phyloP scores from a whole-genome alignment of 2,329 filamentous ascomycete species.

The Pestalotiopsis fici region DNA sequence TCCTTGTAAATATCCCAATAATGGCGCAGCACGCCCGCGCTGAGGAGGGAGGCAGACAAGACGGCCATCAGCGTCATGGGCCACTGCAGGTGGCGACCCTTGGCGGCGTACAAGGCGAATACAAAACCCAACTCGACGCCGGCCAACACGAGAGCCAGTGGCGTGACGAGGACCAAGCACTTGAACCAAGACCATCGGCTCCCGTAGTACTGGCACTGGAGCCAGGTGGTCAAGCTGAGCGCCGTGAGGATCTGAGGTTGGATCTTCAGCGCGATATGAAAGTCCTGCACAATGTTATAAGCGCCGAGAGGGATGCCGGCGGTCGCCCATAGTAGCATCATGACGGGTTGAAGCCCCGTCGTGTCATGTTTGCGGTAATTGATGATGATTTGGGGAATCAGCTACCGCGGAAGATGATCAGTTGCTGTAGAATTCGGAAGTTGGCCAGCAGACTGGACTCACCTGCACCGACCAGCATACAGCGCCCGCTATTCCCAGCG shows the following conservation, averaged over 20 bases:
- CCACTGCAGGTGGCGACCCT: conserved; percentile 51
- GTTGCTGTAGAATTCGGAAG: neutral
- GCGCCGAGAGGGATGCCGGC: conserved; percentile 21
- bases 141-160: conserved; percentile 57
- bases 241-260: conserved; percentile 44
- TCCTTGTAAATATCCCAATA: conserved; percentile 71
- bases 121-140: conserved; percentile 61
- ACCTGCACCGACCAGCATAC: conserved; percentile 69
- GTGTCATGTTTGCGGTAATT: conserved; percentile 69
- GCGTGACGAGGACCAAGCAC: neutral
- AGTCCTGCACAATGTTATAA: conserved; percentile 43
- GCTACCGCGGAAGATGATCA: conserved; percentile 34
- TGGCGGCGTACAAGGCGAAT: conserved; percentile 52
- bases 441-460: conserved; percentile 13
- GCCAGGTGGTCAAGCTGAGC: conserved; percentile 44
- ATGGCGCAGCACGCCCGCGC: conserved; percentile 66
- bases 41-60: conserved; percentile 62
- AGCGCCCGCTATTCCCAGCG: conserved; percentile 10
- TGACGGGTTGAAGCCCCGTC: conserved; percentile 63
- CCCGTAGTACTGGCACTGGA: conserved; percentile 43
- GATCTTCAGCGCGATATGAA: conserved; percentile 41
- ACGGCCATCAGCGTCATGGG: conserved; percentile 68
- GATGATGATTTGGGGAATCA: conserved; percentile 70
- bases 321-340: conserved; percentile 64
- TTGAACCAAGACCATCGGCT: neutral